Conservation (phyloP, 805 yeast species). For the Jamesozyma lodderae region DNA sequence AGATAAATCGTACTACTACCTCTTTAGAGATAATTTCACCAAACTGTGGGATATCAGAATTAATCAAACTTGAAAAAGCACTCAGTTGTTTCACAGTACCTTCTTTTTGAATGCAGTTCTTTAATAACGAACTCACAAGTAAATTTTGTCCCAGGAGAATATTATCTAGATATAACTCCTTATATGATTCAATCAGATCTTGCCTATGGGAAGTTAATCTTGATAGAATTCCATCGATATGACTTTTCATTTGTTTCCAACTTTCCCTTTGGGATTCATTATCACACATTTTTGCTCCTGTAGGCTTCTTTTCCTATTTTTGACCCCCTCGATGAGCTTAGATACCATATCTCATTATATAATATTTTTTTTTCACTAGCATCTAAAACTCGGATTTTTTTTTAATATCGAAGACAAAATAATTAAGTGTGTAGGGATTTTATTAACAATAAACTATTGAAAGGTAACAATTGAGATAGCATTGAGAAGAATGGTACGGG, state of each 20-base stretch:
- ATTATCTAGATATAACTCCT: slow-evolving; percentile 48
- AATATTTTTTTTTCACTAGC: neutral
- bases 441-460: too few species aligned
- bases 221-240: slow-evolving; percentile 42
- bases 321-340: neutral
- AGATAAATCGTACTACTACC: neutral
- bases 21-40: neutral
- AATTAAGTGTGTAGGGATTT: too few species aligned
- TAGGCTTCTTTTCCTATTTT: neutral
- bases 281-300: neutral
- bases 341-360: too few species aligned
- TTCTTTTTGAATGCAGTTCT: slow-evolving; percentile 15
- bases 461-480: too few species aligned
- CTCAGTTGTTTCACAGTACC: neutral
- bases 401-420: too few species aligned
- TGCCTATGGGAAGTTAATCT: slow-evolving; percentile 10
- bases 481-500: slow-evolving; percentile 1
- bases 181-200: slow-evolving; percentile 42
- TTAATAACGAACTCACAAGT: slow-evolving; percentile 42
- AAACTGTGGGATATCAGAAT: slow-evolving; percentile 29
- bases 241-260: slow-evolving; percentile 48
- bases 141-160: slow-evolving; percentile 53
- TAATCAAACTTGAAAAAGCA: neutral
- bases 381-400: neutral
- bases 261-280: neutral